Base-by-base conservation (phyloP, 2,329 filamentous ascomycete genomes). In the Stromatinia cepivora region DNA sequence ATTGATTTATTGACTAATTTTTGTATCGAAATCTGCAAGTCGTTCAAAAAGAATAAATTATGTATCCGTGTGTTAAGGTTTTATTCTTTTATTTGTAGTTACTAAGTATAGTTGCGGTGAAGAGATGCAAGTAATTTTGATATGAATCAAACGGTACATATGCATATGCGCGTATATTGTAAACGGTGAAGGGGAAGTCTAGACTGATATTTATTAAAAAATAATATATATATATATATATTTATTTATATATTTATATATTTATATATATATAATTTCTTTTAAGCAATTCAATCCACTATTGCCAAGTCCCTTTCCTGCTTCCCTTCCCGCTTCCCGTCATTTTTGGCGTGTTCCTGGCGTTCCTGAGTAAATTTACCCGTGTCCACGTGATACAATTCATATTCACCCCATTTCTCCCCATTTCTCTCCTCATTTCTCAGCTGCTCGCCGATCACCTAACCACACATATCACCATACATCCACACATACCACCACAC, bases 41-140 rank as follows among this genome's bases (percentile, higher is more conserved):
- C 34, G 57, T 61, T 28, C 20, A 48, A 63, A 42, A 52, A 11
- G 48, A 54, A 28, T 63, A 9, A 46, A 36, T 63, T 36, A 63
- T 68, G 57, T 42, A 42, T 42, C 39, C 11, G 39, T 42, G 15
- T 17, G 11, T 42, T 42, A 6, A 42, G 4, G 39, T 48, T 22
- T 53, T 68, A 4, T 50, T 5, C 17, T 34, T 20, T 50, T 25
- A 25, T 11, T 36, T 28, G 15, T 31, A 28, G 13, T 36, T 28
- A 45, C 25, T 53, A 15, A 5, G 15, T 53, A 31, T 28, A 36
- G 2, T 36, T 64, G 46, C 46, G 31, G 52, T 58, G 63, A 25
- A 25, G 13, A 34, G n/a, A 67, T 67, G 65, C 56, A 58, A 57
- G 53, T 67, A 67, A 67, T 59, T 31, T 42, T 48, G 28, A 50